Percentiles rank a stretch among this genome's conserved stretches.
Conservation (phyloP, 2,329 filamentous ascomycete species). For the Drechslerella dactyloides region DNA sequence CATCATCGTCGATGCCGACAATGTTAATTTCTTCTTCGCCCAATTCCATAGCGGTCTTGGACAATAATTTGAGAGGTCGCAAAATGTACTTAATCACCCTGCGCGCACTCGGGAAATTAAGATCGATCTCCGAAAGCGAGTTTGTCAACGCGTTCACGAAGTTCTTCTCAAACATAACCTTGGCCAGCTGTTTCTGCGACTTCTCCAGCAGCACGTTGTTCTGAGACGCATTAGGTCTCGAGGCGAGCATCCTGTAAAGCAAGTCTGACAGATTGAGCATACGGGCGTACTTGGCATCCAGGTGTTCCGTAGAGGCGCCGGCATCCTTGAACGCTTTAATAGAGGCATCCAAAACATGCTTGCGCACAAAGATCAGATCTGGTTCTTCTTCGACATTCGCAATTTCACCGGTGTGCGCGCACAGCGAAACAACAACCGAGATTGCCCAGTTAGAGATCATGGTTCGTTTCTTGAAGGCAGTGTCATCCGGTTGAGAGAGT, state of each 20-base stretch:
- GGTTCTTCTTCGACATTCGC: conserved; percentile 75
- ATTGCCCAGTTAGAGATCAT: conserved; percentile 87
- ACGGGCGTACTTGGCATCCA: conserved; percentile 85
- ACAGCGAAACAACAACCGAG: conserved; percentile 82
- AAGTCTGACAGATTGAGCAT: conserved; percentile 87
- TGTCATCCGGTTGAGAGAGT: conserved; percentile 73
- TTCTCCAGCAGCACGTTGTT: conserved; percentile 56
- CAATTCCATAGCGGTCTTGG: conserved; percentile 82
- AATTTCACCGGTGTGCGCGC: conserved; percentile 84
- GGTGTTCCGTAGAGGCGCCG: conserved; percentile 74
- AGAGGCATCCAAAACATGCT: conserved; percentile 92
- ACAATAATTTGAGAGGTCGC: conserved; percentile 83
- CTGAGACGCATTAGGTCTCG: conserved; percentile 63
- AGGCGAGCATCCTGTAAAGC: conserved; percentile 89
- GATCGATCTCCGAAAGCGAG: conserved; percentile 92
- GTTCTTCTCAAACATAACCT: conserved; percentile 98
- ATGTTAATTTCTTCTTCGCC: conserved; percentile 66
- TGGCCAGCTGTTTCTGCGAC: conserved; percentile 83
- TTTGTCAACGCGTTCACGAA: conserved; percentile 86
- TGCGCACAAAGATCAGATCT: conserved; percentile 87
- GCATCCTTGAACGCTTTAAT: conserved; percentile 91
- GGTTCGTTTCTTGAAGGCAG: conserved; percentile 79
- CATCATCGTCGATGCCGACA: conserved; percentile 76
- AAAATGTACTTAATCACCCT: conserved; percentile 96
- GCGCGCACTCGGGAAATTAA: conserved; percentile 92